A percentile compares a stretch with the other conserved stretches of the same genome.
These are phyloP conservation scores for Starmerella gropengiesseri DNA, from an alignment of 805 yeast genomes.

Conservation along the genomic window DNA sequence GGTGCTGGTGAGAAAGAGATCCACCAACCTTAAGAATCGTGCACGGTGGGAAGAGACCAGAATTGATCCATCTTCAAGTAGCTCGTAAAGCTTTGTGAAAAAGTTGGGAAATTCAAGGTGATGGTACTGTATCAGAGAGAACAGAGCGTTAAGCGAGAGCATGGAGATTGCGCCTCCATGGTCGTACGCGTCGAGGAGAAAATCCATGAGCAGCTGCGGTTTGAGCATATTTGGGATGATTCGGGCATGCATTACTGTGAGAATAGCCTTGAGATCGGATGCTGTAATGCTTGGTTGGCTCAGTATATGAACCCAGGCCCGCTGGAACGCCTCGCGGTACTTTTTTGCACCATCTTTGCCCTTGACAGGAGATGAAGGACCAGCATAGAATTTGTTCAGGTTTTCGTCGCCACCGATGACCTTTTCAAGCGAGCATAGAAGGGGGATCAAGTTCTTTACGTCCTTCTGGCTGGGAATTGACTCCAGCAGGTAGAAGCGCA, in stretches of 20 bases:
- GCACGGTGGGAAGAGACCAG: conserved; percentile 73
- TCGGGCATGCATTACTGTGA: conserved; percentile 68
- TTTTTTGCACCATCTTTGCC: conserved; percentile 11
- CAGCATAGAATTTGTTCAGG: conserved; percentile 6
- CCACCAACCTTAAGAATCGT: conserved; percentile 77
- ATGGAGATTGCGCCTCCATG: conserved; percentile 54
- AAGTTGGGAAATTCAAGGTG: conserved; percentile 90
- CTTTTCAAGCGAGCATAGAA: conserved; percentile 16
- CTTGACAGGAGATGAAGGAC: conserved; percentile 11
- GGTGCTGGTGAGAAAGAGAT: conserved; percentile 72
- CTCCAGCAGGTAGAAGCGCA: conserved; percentile 38
- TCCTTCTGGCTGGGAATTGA: neutral
- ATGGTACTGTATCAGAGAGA: conserved; percentile 67
- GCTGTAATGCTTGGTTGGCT: conserved; percentile 33
- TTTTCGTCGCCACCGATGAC: conserved; percentile 13
- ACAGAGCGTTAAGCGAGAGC: conserved; percentile 76
- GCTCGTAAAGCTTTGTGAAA: conserved; percentile 66
- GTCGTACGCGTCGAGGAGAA: conserved; percentile 75
- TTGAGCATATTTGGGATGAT: conserved; percentile 69
- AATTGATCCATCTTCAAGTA: conserved; percentile 57
- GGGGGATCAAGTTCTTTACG: conserved; percentile 8
- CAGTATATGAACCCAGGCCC: conserved; percentile 51
- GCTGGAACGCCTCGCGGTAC: conserved; percentile 44
- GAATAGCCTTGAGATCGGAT: conserved; percentile 55
- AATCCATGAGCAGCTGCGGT: conserved; percentile 85